Evolutionary conservation across 2,329 filamentous ascomycete genomes (phyloP), one percentile per base, ranked within the genome.

Genomic region (Hypoxylon sp.): DNA sequence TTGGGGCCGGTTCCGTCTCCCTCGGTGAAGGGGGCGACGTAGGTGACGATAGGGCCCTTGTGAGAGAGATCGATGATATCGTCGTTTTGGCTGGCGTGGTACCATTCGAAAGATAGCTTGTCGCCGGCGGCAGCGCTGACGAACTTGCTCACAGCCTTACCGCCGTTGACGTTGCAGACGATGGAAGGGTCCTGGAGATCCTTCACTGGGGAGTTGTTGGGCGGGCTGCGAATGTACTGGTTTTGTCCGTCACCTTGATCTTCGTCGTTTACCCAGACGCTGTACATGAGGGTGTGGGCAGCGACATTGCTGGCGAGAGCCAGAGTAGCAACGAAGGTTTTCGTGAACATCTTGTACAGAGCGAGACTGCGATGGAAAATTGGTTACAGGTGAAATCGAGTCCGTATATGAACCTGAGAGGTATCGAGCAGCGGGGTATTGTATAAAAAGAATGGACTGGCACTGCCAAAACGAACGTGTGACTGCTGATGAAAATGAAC

Each of bases 51-150:
- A 31, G 82, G 82, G 7, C 82, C 82, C 71, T 77, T 73, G 74
- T 84, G 82, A 42, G 78, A 80, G n/a, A 68, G 58, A 63, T 74
- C 82, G 48, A 84, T 80, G 73, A 83, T 81, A 68, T 83, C 81
- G 70, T 83, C 80, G 57, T 67, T 66, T 40, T 79, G 76, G 66
- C 33, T 75, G 70, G 83, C 67, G 73, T 83, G 81, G 71, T 78
- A 78, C 81, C 80, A 83, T 70, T 83, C 77, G 65, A 79, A 75
- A 58, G 65, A 71, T 54, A 83, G 63, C 66, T 76, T 75, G 64
- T 81, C 79, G 58, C 82, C 82, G 13, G 78, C 78, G 4, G 76
- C 71, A n/a, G 78, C 77, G 24, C 70, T 65, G 62, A 77, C 74
- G 62, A 80, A 80, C 41, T 73, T 68, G 29, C 69, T 55, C 10